Percentiles rank a stretch among this genome's conserved stretches.
phyloP scores from a whole-genome alignment of 1,139 yeast genomes.

The Yamadazyma dendronema region DNA sequence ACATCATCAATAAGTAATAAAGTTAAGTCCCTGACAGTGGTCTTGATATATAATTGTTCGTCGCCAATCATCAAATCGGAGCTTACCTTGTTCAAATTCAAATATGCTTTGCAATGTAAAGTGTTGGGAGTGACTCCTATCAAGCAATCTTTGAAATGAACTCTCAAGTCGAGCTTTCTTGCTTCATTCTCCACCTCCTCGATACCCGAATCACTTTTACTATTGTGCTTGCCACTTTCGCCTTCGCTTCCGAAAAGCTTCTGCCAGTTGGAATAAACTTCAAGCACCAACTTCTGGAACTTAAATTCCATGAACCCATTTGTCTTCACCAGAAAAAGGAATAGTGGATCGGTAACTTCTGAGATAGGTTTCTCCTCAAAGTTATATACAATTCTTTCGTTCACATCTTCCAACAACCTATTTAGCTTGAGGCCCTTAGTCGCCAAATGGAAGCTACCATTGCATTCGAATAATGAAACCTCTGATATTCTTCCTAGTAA shows the following conservation, averaged over 20 bases:
- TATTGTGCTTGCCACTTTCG: slow-evolving; percentile 6
- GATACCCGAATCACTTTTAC: neutral
- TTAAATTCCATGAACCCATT: slow-evolving; percentile 30
- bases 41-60: slow-evolving; percentile 34
- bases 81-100: slow-evolving; percentile 53
- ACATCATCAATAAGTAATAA: slow-evolving; percentile 60
- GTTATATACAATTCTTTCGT: slow-evolving; percentile 11
- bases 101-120: slow-evolving; percentile 48
- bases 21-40: slow-evolving; percentile 45
- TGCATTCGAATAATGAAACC: slow-evolving; percentile 29
- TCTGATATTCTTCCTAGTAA: slow-evolving; percentile 25
- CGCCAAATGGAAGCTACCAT: slow-evolving; percentile 33
- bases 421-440: slow-evolving; percentile 19
- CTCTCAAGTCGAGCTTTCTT: slow-evolving; percentile 33
- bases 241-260: slow-evolving; percentile 22
- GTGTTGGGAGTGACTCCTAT: slow-evolving; percentile 61
- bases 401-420: slow-evolving; percentile 18
- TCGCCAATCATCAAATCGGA: slow-evolving; percentile 43
- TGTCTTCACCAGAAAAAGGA: slow-evolving; percentile 8
- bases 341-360: slow-evolving; percentile 8
- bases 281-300: slow-evolving; percentile 44
- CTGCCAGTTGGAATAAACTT: slow-evolving; percentile 61
- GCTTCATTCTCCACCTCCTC: neutral
- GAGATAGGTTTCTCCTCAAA: slow-evolving; percentile 4
- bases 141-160: slow-evolving; percentile 50